A percentile compares a stretch with the other conserved stretches of the same genome.
phyloP scores from a whole-genome alignment of 305 asterid species.

The Fraxinus sp. region DNA sequence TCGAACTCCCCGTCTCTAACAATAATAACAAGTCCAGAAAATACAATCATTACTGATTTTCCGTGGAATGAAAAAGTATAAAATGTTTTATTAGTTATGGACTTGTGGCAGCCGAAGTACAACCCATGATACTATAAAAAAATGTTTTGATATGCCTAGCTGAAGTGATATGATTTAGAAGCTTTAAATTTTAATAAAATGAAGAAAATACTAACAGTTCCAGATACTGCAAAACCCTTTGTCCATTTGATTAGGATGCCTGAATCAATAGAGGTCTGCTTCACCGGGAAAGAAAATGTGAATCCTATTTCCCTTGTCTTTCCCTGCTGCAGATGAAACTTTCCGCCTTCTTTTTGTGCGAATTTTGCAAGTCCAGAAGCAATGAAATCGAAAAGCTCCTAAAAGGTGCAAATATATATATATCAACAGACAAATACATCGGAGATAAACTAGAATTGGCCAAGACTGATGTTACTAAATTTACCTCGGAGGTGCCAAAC shows the following conservation, averaged over 20 bases:
- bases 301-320: slow-evolving; percentile 69
- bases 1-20: background rate
- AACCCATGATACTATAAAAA: background rate
- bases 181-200: slow-evolving; percentile 5
- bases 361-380: slow-evolving; percentile 64
- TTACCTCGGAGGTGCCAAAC: slow-evolving; percentile 64
- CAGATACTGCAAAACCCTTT: slow-evolving; percentile 73
- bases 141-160: background rate
- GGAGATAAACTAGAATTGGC: background rate
- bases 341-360: slow-evolving; percentile 54
- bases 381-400: slow-evolving; percentile 82
- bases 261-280: slow-evolving; percentile 67
- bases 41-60: background rate
- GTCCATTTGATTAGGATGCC: slow-evolving; percentile 83
- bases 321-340: slow-evolving; percentile 42
- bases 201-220: slow-evolving; percentile 59
- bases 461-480: background rate
- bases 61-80: background rate
- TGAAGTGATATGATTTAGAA: background rate
- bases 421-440: background rate
- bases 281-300: slow-evolving; percentile 80
- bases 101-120: background rate
- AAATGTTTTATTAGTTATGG: background rate
- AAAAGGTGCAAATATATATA: background rate
- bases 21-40: background rate